Evolutionary conservation across 164 flowering plant species (phyloP), one percentile per base, ranked within the genome.

Genomic region (Santalum album): DNA sequence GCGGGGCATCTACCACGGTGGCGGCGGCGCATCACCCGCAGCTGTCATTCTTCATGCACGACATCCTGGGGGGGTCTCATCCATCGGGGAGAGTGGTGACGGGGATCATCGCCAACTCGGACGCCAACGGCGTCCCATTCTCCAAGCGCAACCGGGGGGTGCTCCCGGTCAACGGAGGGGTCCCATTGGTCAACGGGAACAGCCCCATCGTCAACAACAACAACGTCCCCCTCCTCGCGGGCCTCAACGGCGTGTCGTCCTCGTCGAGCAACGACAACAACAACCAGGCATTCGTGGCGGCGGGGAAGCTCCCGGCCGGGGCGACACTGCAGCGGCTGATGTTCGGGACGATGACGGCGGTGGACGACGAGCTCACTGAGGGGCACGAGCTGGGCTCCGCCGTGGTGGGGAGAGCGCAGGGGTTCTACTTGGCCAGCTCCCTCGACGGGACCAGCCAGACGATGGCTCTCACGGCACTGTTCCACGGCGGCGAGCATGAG

Each of bases 41-140:
- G 7, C 12, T 86, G 53, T 62, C 81, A 14, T 84, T 87, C 72
- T 84, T 66, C 61, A 82, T 87, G 95, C 95, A 87, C 45, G 88
- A 87, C 60, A 72, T 84, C 34, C 49, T 80, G 11, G 89, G 91
- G 0, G 95, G 91, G 7, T 59, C 85, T 1, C 73, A 63, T 54
- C 84, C 90, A 3, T 75, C 96, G 17, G 74, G 80, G 14, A 56
- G 87, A 19, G 76, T 76, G 26, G 92, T 87, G 6, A 72, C 90
- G 0, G 92, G 92, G 12, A 63, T 87, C 42, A 64, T 77, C 4
- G 72, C 90, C 48, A 66, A 59, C 64, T 53, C 78, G 6, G 75
- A 66, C 4, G 59, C 66, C 55, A 77, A 63, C 58, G 72, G 65
- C 20, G 68, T 84, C 51, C 84, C 96, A 0, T 83, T 87, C 74